phyloP scores from a whole-genome alignment of 306 rosid species.

The Corylus americana region DNA sequence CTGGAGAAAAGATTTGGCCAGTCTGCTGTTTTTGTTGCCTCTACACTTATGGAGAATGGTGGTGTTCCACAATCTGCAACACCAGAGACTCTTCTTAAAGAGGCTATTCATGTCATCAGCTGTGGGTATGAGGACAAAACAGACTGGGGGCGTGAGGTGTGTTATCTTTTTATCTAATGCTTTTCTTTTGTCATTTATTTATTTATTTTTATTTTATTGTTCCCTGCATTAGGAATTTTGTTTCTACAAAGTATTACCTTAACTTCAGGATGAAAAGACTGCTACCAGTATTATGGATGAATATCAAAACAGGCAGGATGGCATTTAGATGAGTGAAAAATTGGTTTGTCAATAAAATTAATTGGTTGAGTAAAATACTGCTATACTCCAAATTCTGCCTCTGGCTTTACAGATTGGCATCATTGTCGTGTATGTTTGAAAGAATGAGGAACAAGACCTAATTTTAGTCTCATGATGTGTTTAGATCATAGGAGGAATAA shows the following conservation, averaged over 20 bases:
- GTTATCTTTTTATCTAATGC: conserved; percentile 22
- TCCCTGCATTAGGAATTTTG: background rate
- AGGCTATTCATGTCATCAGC: conserved; percentile 98
- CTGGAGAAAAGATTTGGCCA: conserved; percentile 96
- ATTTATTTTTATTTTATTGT: conserved; percentile 5
- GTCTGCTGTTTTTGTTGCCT: conserved; percentile 88
- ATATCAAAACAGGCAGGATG: background rate
- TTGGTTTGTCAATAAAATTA: background rate
- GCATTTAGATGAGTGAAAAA: background rate
- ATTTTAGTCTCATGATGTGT: background rate
- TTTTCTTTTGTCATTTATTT: background rate
- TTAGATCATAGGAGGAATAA: background rate
- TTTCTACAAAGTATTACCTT: background rate
- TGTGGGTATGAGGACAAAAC: conserved; percentile 96
- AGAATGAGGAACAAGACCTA: background rate
- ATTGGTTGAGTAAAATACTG: background rate
- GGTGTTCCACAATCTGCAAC: conserved; percentile 98
- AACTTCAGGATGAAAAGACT: background rate
- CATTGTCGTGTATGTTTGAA: background rate
- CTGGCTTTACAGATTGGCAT: background rate
- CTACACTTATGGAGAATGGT: conserved; percentile 97
- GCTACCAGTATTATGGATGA: background rate
- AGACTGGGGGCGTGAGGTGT: conserved; percentile 94
- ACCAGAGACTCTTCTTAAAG: conserved; percentile 93
- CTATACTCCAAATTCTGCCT: background rate